Evolutionary conservation across 805 yeast genomes (phyloP), one percentile per base, ranked within the genome.

Genomic region (Starmerella etchellsii): DNA sequence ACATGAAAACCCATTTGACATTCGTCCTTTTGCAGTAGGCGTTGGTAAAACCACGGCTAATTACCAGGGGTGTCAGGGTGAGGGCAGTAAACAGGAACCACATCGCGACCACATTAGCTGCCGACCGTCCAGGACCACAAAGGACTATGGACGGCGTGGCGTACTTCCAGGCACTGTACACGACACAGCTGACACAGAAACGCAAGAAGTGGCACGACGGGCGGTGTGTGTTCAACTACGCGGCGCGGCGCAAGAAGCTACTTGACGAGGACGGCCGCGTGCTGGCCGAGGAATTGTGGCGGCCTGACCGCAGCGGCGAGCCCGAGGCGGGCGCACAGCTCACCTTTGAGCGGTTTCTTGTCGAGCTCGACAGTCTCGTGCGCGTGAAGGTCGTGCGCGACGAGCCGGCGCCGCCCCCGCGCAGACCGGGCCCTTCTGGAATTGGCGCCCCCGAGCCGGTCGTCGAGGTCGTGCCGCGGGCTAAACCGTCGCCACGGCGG

Each of bases 131-230:
- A n/a, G n/a, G n/a, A n/a, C n/a, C n/a, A n/a, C n/a, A n/a, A n/a
- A n/a, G n/a, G n/a, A n/a, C n/a, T n/a, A n/a, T n/a, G n/a, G n/a
- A n/a, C n/a, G n/a, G n/a, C n/a, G n/a, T 33, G 16, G 46, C 41
- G 13, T 21, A 28, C 19, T 48, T 35, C 33, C 52, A 51, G 27
- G 62, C 52, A 3, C 41, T 62, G 37, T 62, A 56, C 55, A 57
- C 67, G 11, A 40, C 59, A 1, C 55, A 61, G 22, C 36, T 60
- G 25, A 49, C 52, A 10, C 64, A 63, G 48, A 62, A 62, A 43
- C 50, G 48, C 27, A 63, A 62, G 41, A 47, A 44, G 34, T 62
- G 66, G 66, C 48, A 56, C 41, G 66, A 62, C 36, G 67, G 67
- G 2, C 40, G 31, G 8, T 43, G 59, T 22, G 51, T 47, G 18